A percentile compares a stretch with the other conserved stretches of the same genome.
phyloP scores from a whole-genome alignment of 352 stramenopile genomes.

The Pythium sp. region DNA sequence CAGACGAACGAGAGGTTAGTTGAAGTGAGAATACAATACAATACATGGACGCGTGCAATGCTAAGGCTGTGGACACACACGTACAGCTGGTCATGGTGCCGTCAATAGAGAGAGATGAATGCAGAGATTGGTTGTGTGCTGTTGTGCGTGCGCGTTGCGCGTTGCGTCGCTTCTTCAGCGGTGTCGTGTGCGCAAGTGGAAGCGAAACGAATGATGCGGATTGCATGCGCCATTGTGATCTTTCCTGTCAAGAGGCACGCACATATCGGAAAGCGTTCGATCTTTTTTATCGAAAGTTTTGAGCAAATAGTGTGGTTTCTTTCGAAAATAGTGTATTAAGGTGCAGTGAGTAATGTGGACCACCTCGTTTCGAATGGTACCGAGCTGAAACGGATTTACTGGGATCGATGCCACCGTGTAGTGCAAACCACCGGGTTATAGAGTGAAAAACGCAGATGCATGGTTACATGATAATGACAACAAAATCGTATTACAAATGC shows the following conservation, averaged over 20 bases:
- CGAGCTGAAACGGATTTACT: too few species aligned
- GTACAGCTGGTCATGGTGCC: constrained; percentile 5
- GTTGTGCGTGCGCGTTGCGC: background rate
- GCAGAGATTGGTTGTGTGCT: background rate
- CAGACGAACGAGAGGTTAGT: background rate
- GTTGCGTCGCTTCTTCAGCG: background rate
- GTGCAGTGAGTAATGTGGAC: background rate
- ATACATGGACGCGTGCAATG: background rate
- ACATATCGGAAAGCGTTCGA: background rate
- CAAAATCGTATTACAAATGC: too few species aligned
- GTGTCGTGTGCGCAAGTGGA: background rate
- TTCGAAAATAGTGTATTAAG: background rate
- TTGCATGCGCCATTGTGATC: background rate
- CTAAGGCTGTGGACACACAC: background rate
- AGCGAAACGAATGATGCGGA: too few species aligned
- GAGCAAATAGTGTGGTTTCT: too few species aligned
- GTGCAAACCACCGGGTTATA: too few species aligned
- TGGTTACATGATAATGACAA: too few species aligned
- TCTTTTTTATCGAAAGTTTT: background rate
- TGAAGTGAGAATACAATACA: too few species aligned
- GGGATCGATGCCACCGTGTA: too few species aligned
- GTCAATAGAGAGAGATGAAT: background rate
- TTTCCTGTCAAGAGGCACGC: background rate
- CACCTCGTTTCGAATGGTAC: background rate
- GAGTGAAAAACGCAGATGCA: too few species aligned